Percentiles rank a stretch among this genome's conserved stretches.
These are phyloP conservation scores for Erodium chrysanthum DNA, from an alignment of 441 rosid genomes.

Conservation along the genomic window DNA sequence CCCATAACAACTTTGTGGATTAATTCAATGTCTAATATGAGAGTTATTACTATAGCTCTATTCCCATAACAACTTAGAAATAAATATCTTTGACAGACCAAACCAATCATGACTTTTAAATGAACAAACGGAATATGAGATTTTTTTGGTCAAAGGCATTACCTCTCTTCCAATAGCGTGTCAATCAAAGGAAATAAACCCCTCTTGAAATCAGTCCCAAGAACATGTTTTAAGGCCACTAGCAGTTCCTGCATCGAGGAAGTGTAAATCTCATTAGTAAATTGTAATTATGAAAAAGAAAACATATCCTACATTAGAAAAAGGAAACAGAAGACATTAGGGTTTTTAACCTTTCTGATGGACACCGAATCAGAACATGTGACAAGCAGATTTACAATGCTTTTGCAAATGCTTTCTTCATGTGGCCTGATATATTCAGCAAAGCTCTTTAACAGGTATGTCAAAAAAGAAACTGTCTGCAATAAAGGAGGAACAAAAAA, in stretches of 20 bases:
- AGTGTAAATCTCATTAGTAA: constrained; percentile 17
- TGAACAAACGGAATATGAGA: no score
- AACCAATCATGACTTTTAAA: no score
- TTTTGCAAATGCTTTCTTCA: constrained; percentile 90
- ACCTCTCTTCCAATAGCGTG: constrained; percentile 90
- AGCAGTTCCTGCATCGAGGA: constrained; percentile 69
- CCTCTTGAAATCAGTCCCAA: constrained; percentile 96
- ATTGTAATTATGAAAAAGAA: constrained; percentile 9
- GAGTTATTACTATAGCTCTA: background rate
- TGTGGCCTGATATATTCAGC: constrained; percentile 91
- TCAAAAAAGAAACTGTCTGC: constrained; percentile 97
- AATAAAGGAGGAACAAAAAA: constrained; percentile 20
- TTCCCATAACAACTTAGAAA: background rate
- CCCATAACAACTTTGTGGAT: background rate
- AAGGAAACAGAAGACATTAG: constrained; percentile 8
- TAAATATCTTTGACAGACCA: background rate
- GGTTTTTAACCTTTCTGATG: constrained; percentile 64
- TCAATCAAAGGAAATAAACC: constrained; percentile 95
- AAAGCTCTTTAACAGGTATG: constrained; percentile 87
- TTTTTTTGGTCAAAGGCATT: constrained; percentile 4
- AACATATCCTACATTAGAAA: constrained; percentile 9
- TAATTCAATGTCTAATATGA: no score
- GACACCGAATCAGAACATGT: constrained; percentile 94
- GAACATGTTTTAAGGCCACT: constrained; percentile 90
- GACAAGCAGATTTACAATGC: constrained; percentile 94